Evolutionary conservation across 306 rosid genomes (phyloP), one percentile per base, ranked within the genome.

Genomic region (Ochetophila trinervis): DNA sequence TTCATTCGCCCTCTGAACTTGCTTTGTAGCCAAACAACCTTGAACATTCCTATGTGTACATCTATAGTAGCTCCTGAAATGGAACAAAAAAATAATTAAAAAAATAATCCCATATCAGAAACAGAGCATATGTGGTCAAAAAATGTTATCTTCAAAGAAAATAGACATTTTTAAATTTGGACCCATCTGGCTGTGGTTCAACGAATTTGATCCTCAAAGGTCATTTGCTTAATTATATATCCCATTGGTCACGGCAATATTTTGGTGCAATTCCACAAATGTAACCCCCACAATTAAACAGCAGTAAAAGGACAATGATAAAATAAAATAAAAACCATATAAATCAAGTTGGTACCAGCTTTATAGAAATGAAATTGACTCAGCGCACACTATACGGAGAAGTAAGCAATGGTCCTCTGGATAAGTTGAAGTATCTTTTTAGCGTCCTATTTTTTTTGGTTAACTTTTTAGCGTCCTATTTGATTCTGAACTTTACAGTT

Each of bases 21-120:
- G 95, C 62, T 89, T 91, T 56, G 92, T 89, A n/a, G 98, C 98
- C 24, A 70, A 67, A 74, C 98, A 91, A 1, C 92, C 95, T 76
- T 79, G 87, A 54, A 60, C 51, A 53, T 75, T 24, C 45, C 83
- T 78, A 74, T 89, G 87, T 21, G 95, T 83, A 74, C 98, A 91
- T 85, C 98, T 83, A 45, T 74, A 91, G 62, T 91, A 91, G 57
- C 87, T 82, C 60, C 98, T 91, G 90, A 79, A 87, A 71, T 23
- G 40, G 59, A 24, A 22, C 13, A 60, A 59, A 57, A 27, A 27
- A 27, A 27, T 27, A 27, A 27, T 1, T 1, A 27, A 1, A 27
- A 27, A 67, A 16, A 55, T 56, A 68, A 71, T 36, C 62, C 47
- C 17, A 32, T 57, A 40, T 79, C 8, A 82, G 79, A 57, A 45